Base-by-base conservation (phyloP, 148 eudicot genomes). In the Limonium bicolor region DNA sequence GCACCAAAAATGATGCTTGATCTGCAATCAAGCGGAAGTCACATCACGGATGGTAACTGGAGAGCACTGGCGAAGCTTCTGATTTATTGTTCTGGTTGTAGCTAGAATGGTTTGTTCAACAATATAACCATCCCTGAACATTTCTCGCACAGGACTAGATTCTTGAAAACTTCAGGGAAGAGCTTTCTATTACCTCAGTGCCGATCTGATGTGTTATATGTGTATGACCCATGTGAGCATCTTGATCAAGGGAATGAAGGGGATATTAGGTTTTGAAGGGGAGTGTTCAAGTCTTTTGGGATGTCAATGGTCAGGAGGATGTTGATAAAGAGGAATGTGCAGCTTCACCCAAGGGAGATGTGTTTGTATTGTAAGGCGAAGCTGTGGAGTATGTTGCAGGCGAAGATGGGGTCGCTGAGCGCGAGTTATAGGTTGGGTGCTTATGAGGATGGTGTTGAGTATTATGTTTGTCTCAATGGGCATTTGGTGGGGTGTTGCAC, bases 191-290 rank as follows among this genome's bases (percentile, higher is more conserved):
- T 73, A 53, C 95, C 87, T 17, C 92, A 80, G 34, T 88, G 97
- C 51, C 73, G 97, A 28, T 65, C 92, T 10, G 97, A 88, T 67
- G 75, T 84, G 36, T 53, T 88, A 28, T 88, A 88, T 52, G 93
- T 88, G 22, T 88, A 94, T 36, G 95, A 88, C 54, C 97, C 97
- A 24, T 88, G 97, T 58, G 97, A 88, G 59, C 97, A 88, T 69
- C 82, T 88, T 33, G 96, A 81, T 58, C 92, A 81, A 73, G 92
- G 81, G 54, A 81, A 80, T 23, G 90, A 77, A 10, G 96, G 93
- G 35, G 96, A 86, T 67, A 56, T 86, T 14, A 93, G 93, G 8
- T 81, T 81, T 44, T 86, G 81, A 36, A 76, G 93, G 2, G 96
- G 93, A 30, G 62, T 86, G n/a, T 86, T 86, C 39, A 86, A 86